Conservation (phyloP, 2,329 filamentous ascomycete genomes). For the Raffaelea deltoideospora region DNA sequence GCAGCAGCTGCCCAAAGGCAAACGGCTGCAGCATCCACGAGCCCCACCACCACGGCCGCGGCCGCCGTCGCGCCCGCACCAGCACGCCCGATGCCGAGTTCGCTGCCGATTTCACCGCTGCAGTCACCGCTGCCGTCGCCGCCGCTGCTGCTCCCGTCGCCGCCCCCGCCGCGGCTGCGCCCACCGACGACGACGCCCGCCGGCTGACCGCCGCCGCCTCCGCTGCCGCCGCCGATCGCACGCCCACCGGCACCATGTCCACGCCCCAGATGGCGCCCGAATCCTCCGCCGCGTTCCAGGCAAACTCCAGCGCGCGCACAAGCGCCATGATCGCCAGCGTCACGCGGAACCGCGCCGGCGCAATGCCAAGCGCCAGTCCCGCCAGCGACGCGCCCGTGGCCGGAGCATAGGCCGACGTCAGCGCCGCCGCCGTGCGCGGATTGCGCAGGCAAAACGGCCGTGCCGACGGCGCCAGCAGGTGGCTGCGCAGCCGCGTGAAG, state of each 20-base stretch:
- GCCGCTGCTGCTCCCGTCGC: not conserved
- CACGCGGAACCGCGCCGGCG: constrained; percentile 49
- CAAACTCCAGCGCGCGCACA: constrained; percentile 71
- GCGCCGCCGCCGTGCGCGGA: constrained; percentile 53
- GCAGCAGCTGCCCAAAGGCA: constrained; percentile 59
- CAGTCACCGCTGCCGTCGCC: not conserved
- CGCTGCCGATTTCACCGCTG: not conserved
- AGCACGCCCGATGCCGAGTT: not conserved
- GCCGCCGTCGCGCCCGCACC: constrained; percentile 24
- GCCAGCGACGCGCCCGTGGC: constrained; percentile 83
- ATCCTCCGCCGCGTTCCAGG: constrained; percentile 70
- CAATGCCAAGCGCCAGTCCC: constrained; percentile 67
- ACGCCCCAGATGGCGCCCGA: constrained; percentile 52
- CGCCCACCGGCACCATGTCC: constrained; percentile 23
- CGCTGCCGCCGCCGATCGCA: constrained; percentile 18
- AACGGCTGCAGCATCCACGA: constrained; percentile 71
- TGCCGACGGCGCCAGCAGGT: constrained; percentile 67
- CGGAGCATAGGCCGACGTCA: constrained; percentile 74
- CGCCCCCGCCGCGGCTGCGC: not conserved
- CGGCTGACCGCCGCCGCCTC: constrained; percentile 14
- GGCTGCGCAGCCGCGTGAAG: constrained; percentile 62
- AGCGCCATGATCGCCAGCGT: constrained; percentile 70
- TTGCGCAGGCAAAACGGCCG: constrained; percentile 71
- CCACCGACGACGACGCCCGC: constrained; percentile 18
- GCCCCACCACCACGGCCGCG: constrained; percentile 68